Evolutionary conservation across 768 basidiomycete genomes (phyloP).

Genomic region (Artomyces pyxidatus): DNA sequence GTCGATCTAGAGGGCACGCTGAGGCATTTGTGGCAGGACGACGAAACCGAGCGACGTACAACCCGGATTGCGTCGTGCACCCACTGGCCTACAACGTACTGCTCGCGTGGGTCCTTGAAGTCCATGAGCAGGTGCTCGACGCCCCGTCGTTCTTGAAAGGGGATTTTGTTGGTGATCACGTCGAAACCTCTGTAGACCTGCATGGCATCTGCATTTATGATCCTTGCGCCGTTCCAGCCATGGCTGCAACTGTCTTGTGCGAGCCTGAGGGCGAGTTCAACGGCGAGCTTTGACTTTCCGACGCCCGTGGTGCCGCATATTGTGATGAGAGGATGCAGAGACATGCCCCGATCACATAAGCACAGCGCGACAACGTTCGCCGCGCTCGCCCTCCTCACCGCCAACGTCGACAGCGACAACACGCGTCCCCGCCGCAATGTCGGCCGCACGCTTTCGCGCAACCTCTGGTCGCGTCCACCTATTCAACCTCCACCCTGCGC

Average conservation of each 20-base stretch:
- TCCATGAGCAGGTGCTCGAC: constrained; percentile 87
- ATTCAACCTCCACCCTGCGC: constrained; percentile 67
- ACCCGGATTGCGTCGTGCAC: constrained; percentile 68
- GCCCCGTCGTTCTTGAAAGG: constrained; percentile 64
- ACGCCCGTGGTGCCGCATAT: constrained; percentile 94
- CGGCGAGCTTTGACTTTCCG: constrained; percentile 88
- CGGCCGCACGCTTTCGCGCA: constrained; percentile 27
- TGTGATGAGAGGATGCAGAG: constrained; percentile 61
- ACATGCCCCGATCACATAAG: constrained; percentile 20
- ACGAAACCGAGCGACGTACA: constrained; percentile 38
- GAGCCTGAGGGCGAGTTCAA: constrained; percentile 72
- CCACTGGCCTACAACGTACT: constrained; percentile 85
- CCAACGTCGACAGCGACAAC: neutral
- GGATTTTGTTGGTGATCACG: constrained; percentile 90
- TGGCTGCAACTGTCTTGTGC: constrained; percentile 25
- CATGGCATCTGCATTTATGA: constrained; percentile 98
- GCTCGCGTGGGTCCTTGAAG: constrained; percentile 79
- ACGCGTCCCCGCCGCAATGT: constrained; percentile 21
- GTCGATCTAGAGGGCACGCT: constrained; percentile 47
- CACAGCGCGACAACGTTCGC: no score
- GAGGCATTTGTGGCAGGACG: neutral
- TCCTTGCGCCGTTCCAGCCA: constrained; percentile 54
- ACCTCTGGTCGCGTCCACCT: constrained; percentile 45
- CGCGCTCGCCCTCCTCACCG: no score
- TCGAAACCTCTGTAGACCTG: constrained; percentile 91